Percentiles rank a stretch among this genome's conserved stretches.
These are phyloP conservation scores for Oryza brachyantha DNA, from an alignment of 176 grass and related monocot genomes.

Conservation along the genomic window DNA sequence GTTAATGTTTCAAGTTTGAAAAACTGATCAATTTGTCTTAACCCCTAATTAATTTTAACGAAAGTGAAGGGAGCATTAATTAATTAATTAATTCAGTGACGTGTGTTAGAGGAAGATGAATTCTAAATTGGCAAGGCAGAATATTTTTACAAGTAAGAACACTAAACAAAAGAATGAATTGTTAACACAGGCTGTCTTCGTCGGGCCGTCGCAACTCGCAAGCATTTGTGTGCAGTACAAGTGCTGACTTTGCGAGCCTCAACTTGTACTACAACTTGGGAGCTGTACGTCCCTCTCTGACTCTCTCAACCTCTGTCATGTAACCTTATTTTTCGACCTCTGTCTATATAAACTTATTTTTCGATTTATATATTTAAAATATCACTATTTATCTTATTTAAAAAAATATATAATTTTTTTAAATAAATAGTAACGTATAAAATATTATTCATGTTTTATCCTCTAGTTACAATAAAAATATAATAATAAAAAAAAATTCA, in stretches of 20 bases:
- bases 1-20: no score
- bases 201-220: not conserved
- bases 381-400: no score
- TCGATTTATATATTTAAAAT: no score
- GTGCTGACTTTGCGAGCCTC: conserved; percentile 37
- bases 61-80: not conserved
- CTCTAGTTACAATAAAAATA: no score
- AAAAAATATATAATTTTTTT: no score
- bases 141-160: not conserved
- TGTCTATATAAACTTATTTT: no score
- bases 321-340: no score
- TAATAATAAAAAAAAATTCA: no score
- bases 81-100: not conserved
- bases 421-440: no score
- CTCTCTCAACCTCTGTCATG: no score
- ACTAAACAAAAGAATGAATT: not conserved
- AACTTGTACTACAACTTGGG: conserved; percentile 44
- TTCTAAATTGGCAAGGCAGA: not conserved
- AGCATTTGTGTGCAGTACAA: conserved; percentile 10
- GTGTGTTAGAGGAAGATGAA: not conserved
- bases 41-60: not conserved
- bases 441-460: no score
- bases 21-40: not conserved
- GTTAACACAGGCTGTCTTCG: not conserved
- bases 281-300: not conserved